Evolutionary conservation across 2,329 filamentous ascomycete species (phyloP).

Genomic region (Epichloe festucae): DNA sequence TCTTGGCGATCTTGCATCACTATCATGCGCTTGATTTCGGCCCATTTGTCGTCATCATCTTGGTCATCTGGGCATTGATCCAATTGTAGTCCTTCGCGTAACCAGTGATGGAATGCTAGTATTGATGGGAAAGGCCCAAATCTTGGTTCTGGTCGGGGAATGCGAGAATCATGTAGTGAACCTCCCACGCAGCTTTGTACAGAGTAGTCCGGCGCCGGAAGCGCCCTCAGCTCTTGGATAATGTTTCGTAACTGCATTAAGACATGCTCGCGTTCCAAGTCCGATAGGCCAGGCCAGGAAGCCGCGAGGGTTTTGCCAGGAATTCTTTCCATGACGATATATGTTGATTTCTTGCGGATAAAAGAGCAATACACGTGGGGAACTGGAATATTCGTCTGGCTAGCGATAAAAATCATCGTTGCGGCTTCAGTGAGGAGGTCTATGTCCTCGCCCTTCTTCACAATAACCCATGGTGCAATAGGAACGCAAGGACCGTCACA

Average conservation of each 20-base stretch:
- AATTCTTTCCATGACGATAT: slow-evolving; percentile 33
- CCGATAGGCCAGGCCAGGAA: slow-evolving; percentile 8
- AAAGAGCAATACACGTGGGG: slow-evolving; percentile 19
- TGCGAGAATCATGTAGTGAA: slow-evolving; percentile 16
- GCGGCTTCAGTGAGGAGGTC: slow-evolving; percentile 12
- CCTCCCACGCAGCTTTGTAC: slow-evolving; percentile 16
- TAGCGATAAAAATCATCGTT: slow-evolving; percentile 11
- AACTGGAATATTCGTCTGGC: slow-evolving; percentile 12
- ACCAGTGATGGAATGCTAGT: slow-evolving; percentile 19
- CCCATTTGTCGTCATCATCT: slow-evolving; percentile 11
- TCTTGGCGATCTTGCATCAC: slow-evolving; percentile 20
- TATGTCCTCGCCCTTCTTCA: not conserved
- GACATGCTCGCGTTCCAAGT: slow-evolving; percentile 6
- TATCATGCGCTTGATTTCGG: slow-evolving; percentile 20
- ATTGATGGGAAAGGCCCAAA: slow-evolving; percentile 20
- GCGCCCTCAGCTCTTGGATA: slow-evolving; percentile 11
- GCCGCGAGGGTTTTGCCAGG: slow-evolving; percentile 11
- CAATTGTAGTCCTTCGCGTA: slow-evolving; percentile 16
- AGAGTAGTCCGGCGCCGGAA: slow-evolving; percentile 9
- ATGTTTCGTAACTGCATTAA: slow-evolving; percentile 12
- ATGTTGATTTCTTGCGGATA: slow-evolving; percentile 21
- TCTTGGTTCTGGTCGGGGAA: slow-evolving; percentile 8
- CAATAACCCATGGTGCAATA: not conserved
- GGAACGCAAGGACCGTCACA: not conserved
- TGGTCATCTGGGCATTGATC: slow-evolving; percentile 8